Evolutionary conservation across 441 rosid species (phyloP), one percentile per base, ranked within the genome.

Genomic region (Populus hybrid): DNA sequence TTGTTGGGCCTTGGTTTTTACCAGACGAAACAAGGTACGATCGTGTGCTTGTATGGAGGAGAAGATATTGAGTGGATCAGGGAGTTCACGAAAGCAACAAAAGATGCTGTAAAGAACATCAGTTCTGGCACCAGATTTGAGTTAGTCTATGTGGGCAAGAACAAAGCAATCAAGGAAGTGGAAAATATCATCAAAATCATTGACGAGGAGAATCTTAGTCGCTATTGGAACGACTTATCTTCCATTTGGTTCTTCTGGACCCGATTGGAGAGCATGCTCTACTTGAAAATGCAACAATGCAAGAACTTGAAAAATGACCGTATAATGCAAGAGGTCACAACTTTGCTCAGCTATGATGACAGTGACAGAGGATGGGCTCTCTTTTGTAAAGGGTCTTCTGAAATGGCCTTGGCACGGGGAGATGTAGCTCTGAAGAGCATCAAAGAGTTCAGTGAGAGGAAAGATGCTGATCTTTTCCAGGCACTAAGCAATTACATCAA

Each of bases 321-420:
- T 3, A 76, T 83, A 73, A 81, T 85, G 86, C 82, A 46, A 20
- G 85, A 85, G 73, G 81, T 82, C 18, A 70, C 75, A 83, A 78
- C 82, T 2, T 59, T 83, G 9, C 85, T 87, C n/a, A 77, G 81
- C 78, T 83, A 78, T 0, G 90, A 85, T 9, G 86, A 76, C 8
- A 85, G 85, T 4, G 85, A 82, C 16, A 38, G 67, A 10, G 88
- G 87, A 46, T 87, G 90, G 89, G 90, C 88, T 1, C 40, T 84
- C 0, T 81, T 85, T 70, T 80, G 78, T 53, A 20, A 50, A 0
- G 85, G 82, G 16, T 1, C 42, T 28, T 68, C 71, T 2, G 40
- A 30, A 8, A 68, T 68, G 71, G 12, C 40, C 35, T 16, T 26
- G 23, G 42, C 46, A 21, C 14, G 1, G n/a, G 71, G 71, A 68